Conservation (phyloP, 2,329 filamentous ascomycete species). For the Ophiostoma sp. region DNA sequence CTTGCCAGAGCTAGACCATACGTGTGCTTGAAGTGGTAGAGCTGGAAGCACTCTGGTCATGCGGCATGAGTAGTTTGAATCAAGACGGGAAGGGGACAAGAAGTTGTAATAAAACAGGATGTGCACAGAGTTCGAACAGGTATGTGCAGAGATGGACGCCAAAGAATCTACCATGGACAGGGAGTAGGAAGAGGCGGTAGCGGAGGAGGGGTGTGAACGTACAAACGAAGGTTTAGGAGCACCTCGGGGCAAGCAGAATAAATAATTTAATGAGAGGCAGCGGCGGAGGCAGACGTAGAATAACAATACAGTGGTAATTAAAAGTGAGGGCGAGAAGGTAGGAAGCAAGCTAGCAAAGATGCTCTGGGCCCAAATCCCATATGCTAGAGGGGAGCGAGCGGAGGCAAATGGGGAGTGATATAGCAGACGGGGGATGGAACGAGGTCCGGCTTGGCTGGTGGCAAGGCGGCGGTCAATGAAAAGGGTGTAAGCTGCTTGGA, state of each 20-base stretch:
- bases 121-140: neutral
- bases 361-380: neutral
- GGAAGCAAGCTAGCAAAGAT: conserved; percentile 21
- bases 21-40: conserved; percentile 13
- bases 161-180: neutral
- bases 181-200: neutral
- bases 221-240: neutral
- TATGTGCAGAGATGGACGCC: neutral
- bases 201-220: neutral
- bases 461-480: neutral
- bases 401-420: conserved; percentile 16
- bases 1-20: neutral
- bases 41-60: neutral
- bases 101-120: neutral
- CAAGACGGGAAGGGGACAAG: neutral
- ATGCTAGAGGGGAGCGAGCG: conserved; percentile 8
- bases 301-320: neutral
- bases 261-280: neutral
- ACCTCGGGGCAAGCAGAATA: neutral
- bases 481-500: neutral
- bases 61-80: neutral
- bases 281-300: neutral
- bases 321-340: neutral
- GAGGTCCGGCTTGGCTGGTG: neutral
- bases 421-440: neutral